Evolutionary conservation across 164 flowering plant species (phyloP).

Genomic region (Vitis riparia): DNA sequence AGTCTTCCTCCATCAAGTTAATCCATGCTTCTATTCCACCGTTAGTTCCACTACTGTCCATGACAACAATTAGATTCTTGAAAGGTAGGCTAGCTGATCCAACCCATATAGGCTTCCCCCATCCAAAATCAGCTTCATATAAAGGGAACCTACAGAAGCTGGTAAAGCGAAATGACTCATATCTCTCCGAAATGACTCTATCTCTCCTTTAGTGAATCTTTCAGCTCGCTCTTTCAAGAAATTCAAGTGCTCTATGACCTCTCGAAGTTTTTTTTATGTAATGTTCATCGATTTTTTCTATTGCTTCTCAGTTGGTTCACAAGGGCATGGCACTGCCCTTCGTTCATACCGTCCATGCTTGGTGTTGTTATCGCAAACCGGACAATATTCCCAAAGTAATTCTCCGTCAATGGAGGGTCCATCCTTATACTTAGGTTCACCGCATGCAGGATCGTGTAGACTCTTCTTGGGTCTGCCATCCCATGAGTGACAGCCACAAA

Average conservation of each 20-base stretch:
- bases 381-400: constrained; percentile 20
- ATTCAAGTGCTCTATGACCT: constrained; percentile 8
- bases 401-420: constrained; percentile 20
- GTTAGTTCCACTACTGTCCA: constrained; percentile 11
- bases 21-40: constrained; percentile 25
- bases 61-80: constrained; percentile 12
- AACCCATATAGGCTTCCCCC: constrained; percentile 32
- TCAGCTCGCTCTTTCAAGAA: constrained; percentile 4
- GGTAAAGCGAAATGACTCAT: constrained; percentile 5
- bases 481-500: neutral
- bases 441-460: constrained; percentile 4
- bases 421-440: constrained; percentile 21
- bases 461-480: neutral
- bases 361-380: constrained; percentile 3
- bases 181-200: neutral
- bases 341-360: neutral
- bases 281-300: constrained; percentile 1
- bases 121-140: constrained; percentile 44
- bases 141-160: constrained; percentile 32
- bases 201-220: neutral
- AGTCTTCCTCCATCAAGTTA: constrained; percentile 16
- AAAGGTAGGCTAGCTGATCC: neutral
- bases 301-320: constrained; percentile 6
- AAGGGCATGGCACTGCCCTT: neutral
- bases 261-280: constrained; percentile 7